Percentiles rank a stretch among this genome's conserved stretches.
These are phyloP conservation scores for Tagetes patula DNA, from an alignment of 129 eudicot genomes.

Conservation along the genomic window DNA sequence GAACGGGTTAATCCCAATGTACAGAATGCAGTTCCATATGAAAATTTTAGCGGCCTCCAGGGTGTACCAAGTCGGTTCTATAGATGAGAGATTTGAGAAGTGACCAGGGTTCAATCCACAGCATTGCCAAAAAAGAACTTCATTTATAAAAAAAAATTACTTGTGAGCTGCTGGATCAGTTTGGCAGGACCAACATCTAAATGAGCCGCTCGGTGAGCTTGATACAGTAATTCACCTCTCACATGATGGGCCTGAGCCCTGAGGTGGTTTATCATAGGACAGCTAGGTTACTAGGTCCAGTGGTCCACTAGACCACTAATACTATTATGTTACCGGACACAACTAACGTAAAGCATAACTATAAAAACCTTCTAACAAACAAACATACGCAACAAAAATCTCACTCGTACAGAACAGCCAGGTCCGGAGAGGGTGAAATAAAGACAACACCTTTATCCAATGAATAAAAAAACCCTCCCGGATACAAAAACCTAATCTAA, in stretches of 20 bases:
- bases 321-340: not conserved
- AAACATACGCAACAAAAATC: too few relatives aligned
- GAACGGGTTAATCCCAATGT: not conserved
- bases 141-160: too few relatives aligned
- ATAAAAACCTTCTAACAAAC: too few relatives aligned
- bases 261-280: too few relatives aligned
- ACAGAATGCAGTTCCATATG: not conserved
- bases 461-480: too few relatives aligned
- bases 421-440: too few relatives aligned
- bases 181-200: not conserved
- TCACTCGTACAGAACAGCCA: too few relatives aligned
- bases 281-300: too few relatives aligned
- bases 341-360: conserved; percentile 1
- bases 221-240: not conserved
- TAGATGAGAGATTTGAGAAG: not conserved
- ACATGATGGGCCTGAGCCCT: not conserved
- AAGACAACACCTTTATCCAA: too few relatives aligned
- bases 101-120: not conserved
- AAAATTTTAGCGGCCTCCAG: not conserved
- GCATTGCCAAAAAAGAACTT: not conserved
- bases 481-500: not conserved
- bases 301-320: too few relatives aligned
- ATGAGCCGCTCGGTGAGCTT: not conserved
- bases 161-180: not conserved
- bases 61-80: not conserved